Evolutionary conservation across 441 rosid species (phyloP), one percentile per base, ranked within the genome.

Genomic region (Arabidopsis lyrata): DNA sequence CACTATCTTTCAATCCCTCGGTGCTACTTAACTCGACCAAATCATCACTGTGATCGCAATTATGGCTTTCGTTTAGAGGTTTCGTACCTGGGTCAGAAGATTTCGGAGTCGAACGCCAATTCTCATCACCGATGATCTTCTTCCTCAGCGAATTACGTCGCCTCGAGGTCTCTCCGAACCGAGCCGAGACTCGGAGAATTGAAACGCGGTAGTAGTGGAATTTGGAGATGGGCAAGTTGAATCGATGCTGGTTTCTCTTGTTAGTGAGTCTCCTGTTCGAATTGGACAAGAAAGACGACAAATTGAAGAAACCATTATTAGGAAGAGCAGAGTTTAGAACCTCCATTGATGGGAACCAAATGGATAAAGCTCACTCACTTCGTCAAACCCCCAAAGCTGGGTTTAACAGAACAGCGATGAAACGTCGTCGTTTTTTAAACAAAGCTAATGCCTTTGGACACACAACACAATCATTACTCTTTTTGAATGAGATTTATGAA

Each of bases 91-190:
- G 73, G 65, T 71, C 72, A 61, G 53, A 58, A 70, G 80, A 62
- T 76, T 14, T 60, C 67, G 72, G 82, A 62, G 70, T 74, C 52
- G 77, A 81, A 75, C 86, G 85, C 81, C 82, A 93, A 88, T 80
- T 81, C n/a, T 75, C 86, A 50, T 86, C 84, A 53, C 77, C 79
- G 60, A 78, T 39, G 27, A 86, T 85, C 83, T 94, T 94, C 77
- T 87, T 77, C 83, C 99, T 80, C 41, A 94, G 83, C 5, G 86
- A 85, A 77, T 91, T 94, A 1, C 90, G 87, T 66, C 99, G 92
- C 27, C 66, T 74, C 10, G 82, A 75, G 35, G 82, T 75, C 49
- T 87, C 80, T 32, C 89, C 82, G 55, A 88, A 86, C 54, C 77
- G 90, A 64, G 92, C 89, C 3, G 90, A 92, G 71, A 86, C 82